A percentile compares a stretch with the other conserved stretches of the same genome.
phyloP scores from a whole-genome alignment of 768 basidiomycete species.

The Tephrocybe sp. region DNA sequence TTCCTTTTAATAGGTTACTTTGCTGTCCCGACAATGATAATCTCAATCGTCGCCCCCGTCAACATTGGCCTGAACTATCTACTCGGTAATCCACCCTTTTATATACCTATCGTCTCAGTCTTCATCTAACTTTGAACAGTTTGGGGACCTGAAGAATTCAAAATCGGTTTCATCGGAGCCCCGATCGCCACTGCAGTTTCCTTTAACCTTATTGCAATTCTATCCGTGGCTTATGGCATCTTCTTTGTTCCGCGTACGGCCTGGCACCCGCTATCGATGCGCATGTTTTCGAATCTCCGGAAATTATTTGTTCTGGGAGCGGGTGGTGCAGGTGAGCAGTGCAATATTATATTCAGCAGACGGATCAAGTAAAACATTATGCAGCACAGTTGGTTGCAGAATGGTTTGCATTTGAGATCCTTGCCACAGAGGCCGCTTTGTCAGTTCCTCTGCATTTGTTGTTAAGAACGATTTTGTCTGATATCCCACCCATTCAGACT shows the following conservation, averaged over 20 bases:
- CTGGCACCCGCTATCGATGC: constrained; percentile 72
- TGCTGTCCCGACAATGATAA: constrained; percentile 78
- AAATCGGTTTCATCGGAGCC: constrained; percentile 88
- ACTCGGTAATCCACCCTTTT: constrained; percentile 29
- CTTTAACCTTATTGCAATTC: constrained; percentile 72
- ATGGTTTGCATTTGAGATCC: constrained; percentile 97
- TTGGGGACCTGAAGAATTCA: constrained; percentile 75
- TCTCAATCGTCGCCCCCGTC: constrained; percentile 76
- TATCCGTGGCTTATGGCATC: constrained; percentile 60
- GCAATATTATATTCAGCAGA: not conserved
- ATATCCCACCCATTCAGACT: constrained; percentile 42
- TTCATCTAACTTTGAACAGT: constrained; percentile 33
- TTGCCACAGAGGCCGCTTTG: constrained; percentile 55
- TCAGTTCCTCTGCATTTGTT: constrained; percentile 21
- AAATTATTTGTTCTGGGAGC: constrained; percentile 71
- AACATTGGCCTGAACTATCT: constrained; percentile 81
- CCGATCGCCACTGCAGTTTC: constrained; percentile 85
- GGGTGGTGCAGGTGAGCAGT: constrained; percentile 64
- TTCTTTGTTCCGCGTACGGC: constrained; percentile 63
- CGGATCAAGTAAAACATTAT: not conserved
- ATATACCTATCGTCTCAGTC: not conserved
- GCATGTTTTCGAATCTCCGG: constrained; percentile 65
- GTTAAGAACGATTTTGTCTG: not conserved
- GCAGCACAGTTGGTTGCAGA: constrained; percentile 77
- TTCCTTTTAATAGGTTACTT: constrained; percentile 57